Base-by-base conservation (phyloP, 371 early-diverging fungal genomes). In the Choanephora cucurbitarum region DNA sequence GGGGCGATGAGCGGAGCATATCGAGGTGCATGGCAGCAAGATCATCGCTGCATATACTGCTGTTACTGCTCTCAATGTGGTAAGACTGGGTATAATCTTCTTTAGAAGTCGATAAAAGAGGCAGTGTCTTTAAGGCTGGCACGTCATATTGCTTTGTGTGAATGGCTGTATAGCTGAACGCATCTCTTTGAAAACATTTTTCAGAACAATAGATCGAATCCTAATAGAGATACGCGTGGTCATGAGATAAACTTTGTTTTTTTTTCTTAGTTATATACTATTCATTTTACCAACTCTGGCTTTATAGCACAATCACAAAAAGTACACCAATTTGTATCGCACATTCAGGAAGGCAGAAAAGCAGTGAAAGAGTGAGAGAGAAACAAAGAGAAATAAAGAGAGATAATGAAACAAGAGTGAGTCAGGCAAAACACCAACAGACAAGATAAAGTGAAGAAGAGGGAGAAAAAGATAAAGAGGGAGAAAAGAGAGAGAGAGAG, bases 191-290 rank as follows among this genome's bases (percentile, higher is more conserved):
- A 21, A 55, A 48, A 23, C 69, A 69, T 24, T 51, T 55, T 43
- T 69, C 69, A 43, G 62, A 62, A 19, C 69, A 69, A 49, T 69
- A 69, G 10, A 69, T 57, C 2, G 62, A 55, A 22, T 62, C 49
- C 69, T 69, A 51, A 0, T 14, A 9, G 17, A 22, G 10, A 14
- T 21, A 17, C 24, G 39, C 7, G 40, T 39, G 2, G 1, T 14
- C 3, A 15, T 48, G 15, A 48, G 49, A 33, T 4, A 34, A 48
- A 5, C 28, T 28, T 7, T 28, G 7, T 7, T 28, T 7, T 28
- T 28, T 28, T 5, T 28, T 7, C 7, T n/a, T n/a, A n/a, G n/a
- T n/a, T n/a, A n/a, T 28, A 7, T 2, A 49, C 10, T 22, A 22
- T 31, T 8, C 14, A 11, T 9, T 39, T 44, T 61, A 61, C 62